phyloP scores from a whole-genome alignment of 2,329 filamentous ascomycete genomes.

The Fusarium lateritium region DNA sequence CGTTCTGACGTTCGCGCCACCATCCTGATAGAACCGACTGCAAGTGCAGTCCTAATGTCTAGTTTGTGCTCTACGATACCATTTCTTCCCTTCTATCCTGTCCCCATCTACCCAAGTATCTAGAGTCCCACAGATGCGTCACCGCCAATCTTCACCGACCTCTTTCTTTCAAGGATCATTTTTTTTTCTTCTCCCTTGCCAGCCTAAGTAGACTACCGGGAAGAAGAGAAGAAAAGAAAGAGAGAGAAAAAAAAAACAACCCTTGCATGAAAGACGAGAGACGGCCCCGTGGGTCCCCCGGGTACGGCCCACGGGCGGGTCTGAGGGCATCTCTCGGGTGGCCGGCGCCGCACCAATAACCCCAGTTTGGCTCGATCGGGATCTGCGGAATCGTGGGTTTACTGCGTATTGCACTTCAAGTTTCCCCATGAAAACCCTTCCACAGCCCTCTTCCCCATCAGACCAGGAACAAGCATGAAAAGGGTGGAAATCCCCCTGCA shows the following conservation, averaged over 20 bases:
- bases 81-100: background rate
- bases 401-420: slow-evolving; percentile 5
- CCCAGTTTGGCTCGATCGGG: slow-evolving; percentile 12
- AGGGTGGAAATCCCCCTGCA: slow-evolving; percentile 6
- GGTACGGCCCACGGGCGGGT: slow-evolving; percentile 23
- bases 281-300: slow-evolving; percentile 11
- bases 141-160: slow-evolving; percentile 15
- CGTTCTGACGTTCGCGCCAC: slow-evolving; percentile 32
- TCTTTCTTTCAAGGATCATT: background rate
- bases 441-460: background rate
- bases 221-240: background rate
- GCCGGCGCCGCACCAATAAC: slow-evolving; percentile 13
- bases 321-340: slow-evolving; percentile 23
- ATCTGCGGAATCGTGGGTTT: slow-evolving; percentile 22
- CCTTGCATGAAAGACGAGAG: slow-evolving; percentile 10
- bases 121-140: slow-evolving; percentile 7
- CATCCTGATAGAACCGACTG: slow-evolving; percentile 8
- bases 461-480: background rate
- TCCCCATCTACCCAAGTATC: slow-evolving; percentile 1
- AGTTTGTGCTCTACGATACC: slow-evolving; percentile 8
- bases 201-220: background rate
- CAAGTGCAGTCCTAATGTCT: slow-evolving; percentile 11
- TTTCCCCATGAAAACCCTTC: background rate
- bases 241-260: background rate
- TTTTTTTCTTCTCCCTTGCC: slow-evolving; percentile 1